Conservation (phyloP, 495 filamentous ascomycete species). For the Xylaria acuta region DNA sequence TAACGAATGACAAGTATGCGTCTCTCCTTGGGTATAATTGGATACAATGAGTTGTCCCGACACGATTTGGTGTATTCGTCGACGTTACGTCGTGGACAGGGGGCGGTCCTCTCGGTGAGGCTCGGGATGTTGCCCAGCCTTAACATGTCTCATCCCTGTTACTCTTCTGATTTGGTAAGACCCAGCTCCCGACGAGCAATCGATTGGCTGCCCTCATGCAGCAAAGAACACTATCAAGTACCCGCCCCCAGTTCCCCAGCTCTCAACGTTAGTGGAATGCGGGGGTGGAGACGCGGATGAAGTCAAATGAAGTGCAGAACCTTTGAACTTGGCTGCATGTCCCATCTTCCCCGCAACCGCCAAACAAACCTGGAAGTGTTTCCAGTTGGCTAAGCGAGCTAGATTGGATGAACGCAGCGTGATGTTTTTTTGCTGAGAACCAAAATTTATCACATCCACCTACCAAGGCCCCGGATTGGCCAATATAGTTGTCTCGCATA, state of each 20-base stretch:
- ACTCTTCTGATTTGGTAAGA: constrained; percentile 20
- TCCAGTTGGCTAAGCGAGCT: not conserved
- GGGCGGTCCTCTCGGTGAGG: constrained; percentile 38
- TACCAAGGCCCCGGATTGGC: not conserved
- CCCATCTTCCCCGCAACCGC: constrained; percentile 19
- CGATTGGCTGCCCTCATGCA: constrained; percentile 25
- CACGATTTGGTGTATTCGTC: not conserved
- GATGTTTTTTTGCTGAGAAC: not conserved
- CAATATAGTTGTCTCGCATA: not conserved
- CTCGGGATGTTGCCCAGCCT: constrained; percentile 42
- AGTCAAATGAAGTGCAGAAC: constrained; percentile 3
- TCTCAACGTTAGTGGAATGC: constrained; percentile 27
- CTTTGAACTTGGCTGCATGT: not conserved
- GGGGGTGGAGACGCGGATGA: constrained; percentile 23
- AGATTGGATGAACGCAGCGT: not conserved
- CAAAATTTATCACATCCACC: not conserved
- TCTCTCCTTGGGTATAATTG: not conserved
- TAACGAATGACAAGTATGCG: not conserved
- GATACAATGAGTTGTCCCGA: not conserved
- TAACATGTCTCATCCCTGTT: constrained; percentile 32
- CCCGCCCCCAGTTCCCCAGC: not conserved
- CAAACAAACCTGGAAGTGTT: not conserved
- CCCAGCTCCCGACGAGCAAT: constrained; percentile 6
- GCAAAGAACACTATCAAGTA: constrained; percentile 8
- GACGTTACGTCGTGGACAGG: not conserved